Base-by-base conservation (phyloP, 2,329 filamentous ascomycete species). In the Uncinocarpus reesii region DNA sequence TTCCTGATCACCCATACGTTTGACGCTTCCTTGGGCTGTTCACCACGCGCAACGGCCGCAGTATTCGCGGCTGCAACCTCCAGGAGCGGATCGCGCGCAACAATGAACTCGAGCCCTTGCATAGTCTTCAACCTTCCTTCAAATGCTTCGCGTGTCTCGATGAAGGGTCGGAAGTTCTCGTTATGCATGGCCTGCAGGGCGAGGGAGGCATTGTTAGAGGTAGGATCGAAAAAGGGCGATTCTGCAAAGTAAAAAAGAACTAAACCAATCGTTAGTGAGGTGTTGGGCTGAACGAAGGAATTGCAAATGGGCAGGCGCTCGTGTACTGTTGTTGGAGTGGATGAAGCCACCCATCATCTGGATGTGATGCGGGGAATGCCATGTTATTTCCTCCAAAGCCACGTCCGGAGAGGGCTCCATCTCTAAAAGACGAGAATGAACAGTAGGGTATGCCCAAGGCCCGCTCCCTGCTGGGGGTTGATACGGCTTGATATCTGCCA, bases 171-270 rank as follows among this genome's bases (percentile, higher is more conserved):
- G 51, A 73, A 66, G 34, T 68, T 64, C 52, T 71, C 67, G 51
- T 76, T 72, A 53, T 66, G 67, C 50, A 64, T 69, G 10, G 71
- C 68, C 58, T 80, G 77, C 20, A 69, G 68, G 53, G 74, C 65
- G 42, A 77, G 64, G 7, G 76, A 69, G 53, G 74, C 73, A 63
- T 82, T 82, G 62, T 80, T 80, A 52, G 74, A 78, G 11, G 70
- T 73, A 20, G 67, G 63, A 52, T 82, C 79, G 61, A 79, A 81
- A 67, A 80, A 82, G n/a, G 76, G 77, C 1, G 77, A 79, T 55
- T 75, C 70, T 49, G 71, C 70, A 59, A 83, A 80, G 62, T 82
- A 82, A 58, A 75, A 77, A 47, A 80, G 71, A 36, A 82, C 71
- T 77, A 44, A 6, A 37, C 18, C 20, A 16, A 21, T 34, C 13